phyloP scores from a whole-genome alignment of 2,329 filamentous ascomycete genomes.

The Myriangium duriaei region DNA sequence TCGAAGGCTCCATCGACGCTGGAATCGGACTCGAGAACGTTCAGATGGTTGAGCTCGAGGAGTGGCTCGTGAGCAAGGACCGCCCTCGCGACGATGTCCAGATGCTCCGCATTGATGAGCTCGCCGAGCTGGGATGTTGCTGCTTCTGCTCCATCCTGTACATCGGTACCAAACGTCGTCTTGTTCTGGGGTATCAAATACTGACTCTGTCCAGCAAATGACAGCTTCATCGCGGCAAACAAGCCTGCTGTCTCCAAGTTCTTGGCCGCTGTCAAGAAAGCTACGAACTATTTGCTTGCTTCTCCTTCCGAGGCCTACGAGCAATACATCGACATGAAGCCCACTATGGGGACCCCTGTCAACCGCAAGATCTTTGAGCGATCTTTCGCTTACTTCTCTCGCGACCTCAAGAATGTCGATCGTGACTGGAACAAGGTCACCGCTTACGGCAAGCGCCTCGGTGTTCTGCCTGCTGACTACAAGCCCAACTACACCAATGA shows the following conservation, averaged over 20 bases:
- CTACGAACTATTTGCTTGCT: slow-evolving; percentile 58
- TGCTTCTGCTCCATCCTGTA: slow-evolving; percentile 75
- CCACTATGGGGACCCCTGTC: slow-evolving; percentile 52
- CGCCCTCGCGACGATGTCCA: slow-evolving; percentile 56
- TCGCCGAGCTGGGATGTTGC: slow-evolving; percentile 68
- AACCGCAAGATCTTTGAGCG: slow-evolving; percentile 73
- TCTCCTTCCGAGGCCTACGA: slow-evolving; percentile 51
- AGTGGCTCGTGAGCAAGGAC: slow-evolving; percentile 54
- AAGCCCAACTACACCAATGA: slow-evolving; percentile 63
- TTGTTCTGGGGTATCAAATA: too few species aligned
- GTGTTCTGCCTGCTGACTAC: slow-evolving; percentile 51
- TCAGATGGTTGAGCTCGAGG: slow-evolving; percentile 70
- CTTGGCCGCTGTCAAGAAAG: slow-evolving; percentile 59
- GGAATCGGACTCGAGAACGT: slow-evolving; percentile 70
- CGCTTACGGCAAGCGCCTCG: slow-evolving; percentile 60
- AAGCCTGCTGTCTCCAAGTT: slow-evolving; percentile 55
- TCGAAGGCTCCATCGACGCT: slow-evolving; percentile 58
- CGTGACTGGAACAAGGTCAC: slow-evolving; percentile 72
- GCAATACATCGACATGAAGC: slow-evolving; percentile 61
- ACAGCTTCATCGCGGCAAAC: slow-evolving; percentile 53
- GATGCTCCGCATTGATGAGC: slow-evolving; percentile 71
- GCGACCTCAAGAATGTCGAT: slow-evolving; percentile 59
- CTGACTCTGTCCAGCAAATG: too few species aligned
- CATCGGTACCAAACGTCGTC: too few species aligned
- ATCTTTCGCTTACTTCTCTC: slow-evolving; percentile 63